These are phyloP conservation scores for Ceratocystis alfenasii DNA, from an alignment of 2,329 filamentous ascomycete species.

Conservation along the genomic window DNA sequence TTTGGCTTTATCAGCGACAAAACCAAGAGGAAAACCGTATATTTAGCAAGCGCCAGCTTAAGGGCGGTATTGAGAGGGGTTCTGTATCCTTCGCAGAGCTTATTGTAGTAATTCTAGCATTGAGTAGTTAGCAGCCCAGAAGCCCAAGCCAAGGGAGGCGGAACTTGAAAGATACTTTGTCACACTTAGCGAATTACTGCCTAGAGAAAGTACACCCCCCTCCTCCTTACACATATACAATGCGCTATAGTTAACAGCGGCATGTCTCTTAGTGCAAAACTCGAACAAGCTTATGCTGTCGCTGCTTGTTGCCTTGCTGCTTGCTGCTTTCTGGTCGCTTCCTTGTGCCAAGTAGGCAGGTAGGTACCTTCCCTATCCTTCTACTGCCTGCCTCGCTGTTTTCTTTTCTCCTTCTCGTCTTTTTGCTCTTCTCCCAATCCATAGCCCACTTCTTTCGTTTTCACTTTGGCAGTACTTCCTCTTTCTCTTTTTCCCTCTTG, in stretches of 20 bases:
- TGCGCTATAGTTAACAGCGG: background rate
- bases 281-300: constrained; percentile 9
- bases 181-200: constrained; percentile 8
- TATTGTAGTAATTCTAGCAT: too few relatives aligned
- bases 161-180: constrained; percentile 4
- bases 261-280: background rate
- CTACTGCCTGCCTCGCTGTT: constrained; percentile 11
- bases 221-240: background rate
- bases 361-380: background rate
- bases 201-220: background rate
- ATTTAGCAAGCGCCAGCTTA: background rate
- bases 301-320: background rate
- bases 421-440: constrained; percentile 13
- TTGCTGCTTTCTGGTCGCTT: background rate
- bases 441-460: constrained; percentile 16
- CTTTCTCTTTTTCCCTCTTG: constrained; percentile 13
- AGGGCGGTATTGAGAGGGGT: too few relatives aligned
- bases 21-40: background rate
- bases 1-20: background rate
- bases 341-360: background rate
- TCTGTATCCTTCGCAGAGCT: too few relatives aligned
- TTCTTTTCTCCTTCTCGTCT: constrained; percentile 8
- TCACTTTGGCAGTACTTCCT: background rate
- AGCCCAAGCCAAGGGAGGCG: background rate
- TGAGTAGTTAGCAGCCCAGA: background rate